Evolutionary conservation across 371 early-diverging fungal genomes (phyloP), one percentile per base, ranked within the genome.

Genomic region (Chytridium lagenaria): DNA sequence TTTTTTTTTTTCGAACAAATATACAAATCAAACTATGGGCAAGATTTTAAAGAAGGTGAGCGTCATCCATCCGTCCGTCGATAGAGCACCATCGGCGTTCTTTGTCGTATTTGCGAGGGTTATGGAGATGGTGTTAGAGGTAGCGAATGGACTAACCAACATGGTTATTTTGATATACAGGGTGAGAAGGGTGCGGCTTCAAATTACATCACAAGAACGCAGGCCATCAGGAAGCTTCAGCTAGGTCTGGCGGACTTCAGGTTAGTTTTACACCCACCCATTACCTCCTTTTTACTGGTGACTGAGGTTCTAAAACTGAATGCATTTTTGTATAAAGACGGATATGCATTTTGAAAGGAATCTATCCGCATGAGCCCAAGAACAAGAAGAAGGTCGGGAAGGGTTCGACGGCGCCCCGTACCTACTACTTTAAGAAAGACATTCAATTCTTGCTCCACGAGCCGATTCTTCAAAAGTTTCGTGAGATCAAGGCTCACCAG

Each of bases 341-440:
- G 51, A 87, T 98, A 68, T 98, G 98, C 86, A 98, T 98, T 80
- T 84, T 98, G 74, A 98, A 98, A 86, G 99, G 99, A 38, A 93
- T 98, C 72, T 97, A 98, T 84, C 99, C 99, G 23, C 92, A 95
- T 57, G 96, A 96, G 80, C 99, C 99, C 50, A 90, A 89, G 72
- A 95, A 93, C 86, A 92, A 93, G 78, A 95, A 95, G 87, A 95
- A 94, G 82, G 93, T 93, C 84, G 91, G 91, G 85, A 92, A 92
- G 81, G 96, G 96, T n/a, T 92, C 93, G 26, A 92, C 94, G 12
- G 85, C 91, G 7, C 83, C 84, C 33, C 83, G 81, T 23, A 97
- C 96, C 22, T 96, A 92, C 78, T 98, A 98, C 81, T 94, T 92
- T 85, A 83, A 91, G 73, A 97, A 97, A 83, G 99, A 98, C 82